These are phyloP conservation scores for Aspergillus pseudoterreus DNA, from an alignment of 2,329 filamentous ascomycete species.

Conservation along the genomic window DNA sequence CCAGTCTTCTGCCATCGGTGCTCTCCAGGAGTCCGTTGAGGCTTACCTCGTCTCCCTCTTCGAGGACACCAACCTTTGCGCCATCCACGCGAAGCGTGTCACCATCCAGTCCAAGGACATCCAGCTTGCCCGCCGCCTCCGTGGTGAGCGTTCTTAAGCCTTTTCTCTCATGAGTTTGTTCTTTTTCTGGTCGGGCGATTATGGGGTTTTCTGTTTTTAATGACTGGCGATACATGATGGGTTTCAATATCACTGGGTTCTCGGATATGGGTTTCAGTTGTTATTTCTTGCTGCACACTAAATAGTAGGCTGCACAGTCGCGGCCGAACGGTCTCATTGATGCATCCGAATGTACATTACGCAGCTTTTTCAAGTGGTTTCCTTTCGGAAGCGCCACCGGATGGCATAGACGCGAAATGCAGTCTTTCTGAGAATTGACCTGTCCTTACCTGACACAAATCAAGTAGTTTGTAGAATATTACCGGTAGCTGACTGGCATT, in stretches of 20 bases:
- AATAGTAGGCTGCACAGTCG: conserved; percentile 27
- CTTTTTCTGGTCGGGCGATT: conserved; percentile 36
- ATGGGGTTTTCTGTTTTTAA: conserved; percentile 36
- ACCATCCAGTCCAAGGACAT: conserved; percentile 95
- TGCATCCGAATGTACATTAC: conserved; percentile 33
- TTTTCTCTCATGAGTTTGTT: conserved; percentile 23
- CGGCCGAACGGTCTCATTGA: conserved; percentile 27
- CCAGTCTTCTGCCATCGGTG: conserved; percentile 96
- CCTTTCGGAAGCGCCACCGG: conserved; percentile 27
- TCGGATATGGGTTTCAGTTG: conserved; percentile 33
- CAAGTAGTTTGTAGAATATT: too few relatives aligned
- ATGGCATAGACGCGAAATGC: conserved; percentile 35
- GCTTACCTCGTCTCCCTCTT: conserved; percentile 98
- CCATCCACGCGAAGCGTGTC: conserved; percentile 98
- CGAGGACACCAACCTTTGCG: conserved; percentile 97
- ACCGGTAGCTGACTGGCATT: too few relatives aligned
- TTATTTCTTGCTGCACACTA: conserved; percentile 27
- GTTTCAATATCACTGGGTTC: conserved; percentile 39
- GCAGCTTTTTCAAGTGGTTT: conserved; percentile 24
- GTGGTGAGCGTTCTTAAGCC: conserved; percentile 81
- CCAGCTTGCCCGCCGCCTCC: conserved; percentile 90
- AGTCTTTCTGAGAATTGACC: conserved; percentile 23
- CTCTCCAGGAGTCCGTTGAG: conserved; percentile 97
- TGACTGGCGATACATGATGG: conserved; percentile 45
- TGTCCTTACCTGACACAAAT: conserved; percentile 7